Percentiles rank a stretch among this genome's conserved stretches.
Evolutionary conservation across 129 eudicot species (phyloP).

Genomic region (Pulicaria dysenterica): DNA sequence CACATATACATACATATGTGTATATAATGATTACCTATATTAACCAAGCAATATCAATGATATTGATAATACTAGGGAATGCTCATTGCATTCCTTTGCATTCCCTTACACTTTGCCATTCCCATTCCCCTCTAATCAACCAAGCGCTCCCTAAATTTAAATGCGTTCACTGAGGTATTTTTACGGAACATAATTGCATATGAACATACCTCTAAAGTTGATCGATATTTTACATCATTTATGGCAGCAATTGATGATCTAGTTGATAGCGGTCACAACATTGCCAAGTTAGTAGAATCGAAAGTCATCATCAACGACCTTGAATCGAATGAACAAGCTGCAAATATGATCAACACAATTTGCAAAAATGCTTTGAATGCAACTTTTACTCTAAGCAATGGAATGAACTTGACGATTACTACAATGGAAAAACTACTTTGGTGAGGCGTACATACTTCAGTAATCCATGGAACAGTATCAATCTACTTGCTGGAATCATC

Average conservation of each 20-base stretch:
- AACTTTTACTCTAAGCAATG: not conserved
- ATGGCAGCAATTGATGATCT: not conserved
- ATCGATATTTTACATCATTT: conserved; percentile 8
- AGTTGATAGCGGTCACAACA: too few species aligned
- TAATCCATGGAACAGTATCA: not conserved
- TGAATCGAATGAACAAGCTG: not conserved
- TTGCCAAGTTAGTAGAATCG: not conserved
- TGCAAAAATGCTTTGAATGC: not conserved
- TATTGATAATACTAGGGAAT: too few species aligned
- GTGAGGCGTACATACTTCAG: not conserved
- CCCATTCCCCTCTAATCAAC: too few species aligned
- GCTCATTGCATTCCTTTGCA: too few species aligned
- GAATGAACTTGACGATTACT: too few species aligned
- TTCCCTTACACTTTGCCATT: too few species aligned
- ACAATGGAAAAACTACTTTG: not conserved
- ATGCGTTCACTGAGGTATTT: not conserved
- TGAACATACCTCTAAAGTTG: conserved; percentile 2
- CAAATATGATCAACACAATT: not conserved
- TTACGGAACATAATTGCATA: conserved; percentile 8
- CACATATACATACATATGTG: too few species aligned
- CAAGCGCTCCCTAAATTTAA: too few species aligned
- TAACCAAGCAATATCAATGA: too few species aligned
- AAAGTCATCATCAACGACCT: not conserved
- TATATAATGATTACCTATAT: too few species aligned
- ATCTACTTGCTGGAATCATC: not conserved